Percentiles rank a stretch among this genome's conserved stretches.
phyloP scores from a whole-genome alignment of 768 basidiomycete genomes.

The Lactarius vividus region DNA sequence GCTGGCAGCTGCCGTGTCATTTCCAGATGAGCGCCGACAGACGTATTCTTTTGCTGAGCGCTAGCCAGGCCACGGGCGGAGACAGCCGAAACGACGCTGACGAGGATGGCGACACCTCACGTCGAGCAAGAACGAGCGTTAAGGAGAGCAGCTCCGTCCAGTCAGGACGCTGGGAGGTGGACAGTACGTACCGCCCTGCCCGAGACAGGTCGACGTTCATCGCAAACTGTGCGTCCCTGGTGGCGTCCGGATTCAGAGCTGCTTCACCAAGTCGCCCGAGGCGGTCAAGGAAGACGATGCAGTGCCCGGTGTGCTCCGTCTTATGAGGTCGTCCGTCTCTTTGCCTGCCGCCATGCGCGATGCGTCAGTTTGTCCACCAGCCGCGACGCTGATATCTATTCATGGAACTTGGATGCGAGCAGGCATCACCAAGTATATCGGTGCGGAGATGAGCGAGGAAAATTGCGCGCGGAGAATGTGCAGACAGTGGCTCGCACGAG shows the following conservation, averaged over 20 bases:
- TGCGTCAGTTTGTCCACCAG: neutral
- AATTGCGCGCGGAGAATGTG: too few relatives aligned
- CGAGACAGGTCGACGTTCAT: neutral
- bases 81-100: too few relatives aligned
- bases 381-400: neutral
- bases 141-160: neutral
- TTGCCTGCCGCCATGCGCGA: too few relatives aligned
- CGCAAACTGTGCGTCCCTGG: neutral
- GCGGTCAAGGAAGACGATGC: neutral
- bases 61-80: neutral
- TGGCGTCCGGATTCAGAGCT: neutral
- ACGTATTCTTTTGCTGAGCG: neutral
- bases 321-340: neutral
- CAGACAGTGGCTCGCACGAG: neutral
- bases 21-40: too few relatives aligned
- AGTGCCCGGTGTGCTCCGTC: neutral
- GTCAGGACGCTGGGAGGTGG: too few relatives aligned
- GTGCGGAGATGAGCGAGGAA: too few relatives aligned
- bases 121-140: too few relatives aligned
- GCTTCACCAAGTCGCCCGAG: neutral
- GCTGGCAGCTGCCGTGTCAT: too few relatives aligned
- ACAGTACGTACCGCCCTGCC: too few relatives aligned
- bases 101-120: too few relatives aligned
- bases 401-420: neutral
- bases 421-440: neutral